Base-by-base conservation (phyloP, 2,329 filamentous ascomycete species). In the Zasmidium citrigriseum region DNA sequence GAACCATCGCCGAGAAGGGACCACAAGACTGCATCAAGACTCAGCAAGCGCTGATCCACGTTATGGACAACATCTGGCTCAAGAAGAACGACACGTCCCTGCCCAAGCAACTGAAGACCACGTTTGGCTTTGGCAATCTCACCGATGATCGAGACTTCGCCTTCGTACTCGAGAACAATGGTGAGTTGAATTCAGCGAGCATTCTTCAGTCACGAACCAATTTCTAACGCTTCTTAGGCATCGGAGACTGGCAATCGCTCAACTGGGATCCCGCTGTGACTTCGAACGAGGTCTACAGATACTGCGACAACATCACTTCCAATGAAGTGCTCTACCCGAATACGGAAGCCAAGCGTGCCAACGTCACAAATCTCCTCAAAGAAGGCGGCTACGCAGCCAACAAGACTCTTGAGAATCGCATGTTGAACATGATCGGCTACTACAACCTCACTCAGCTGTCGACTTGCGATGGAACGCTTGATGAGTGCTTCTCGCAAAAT, bases 21-120 rank as follows among this genome's bases (percentile, higher is more conserved):
- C 83, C 85, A 11, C 76, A 80, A 0, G 82, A 84, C 27, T 95
- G 91, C 69, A 82, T 92, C 34, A 75, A 78, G 1, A 81, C 82
- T 1, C 87, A 86, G 0, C 86, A 89, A 68, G 86, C 83, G 27
- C 72, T 87, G 45, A 81, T 80, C 21, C 76, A 85, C 58, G 77
- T 86, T 11, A 71, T 87, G 3, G 86, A 89, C 66, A 83, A 79
- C 38, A 84, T 88, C 61, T 70, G 86, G 9, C 71, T 83, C 49
- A 72, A 73, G 46, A 75, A 80, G 52, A 80, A 80, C 58, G 69
- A 72, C 10, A 72, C 70, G 0, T 68, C 75, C 0, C 77, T 78
- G 52, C 70, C 74, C 1, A 64, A 76, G 29, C 54, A 72, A 54
- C 75, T 88, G 23, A 87, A 88, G 71, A 67, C 68, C 0, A 73